These are phyloP conservation scores for Aspergillus eucalypticola DNA, from an alignment of 2,329 filamentous ascomycete genomes.

Conservation along the genomic window DNA sequence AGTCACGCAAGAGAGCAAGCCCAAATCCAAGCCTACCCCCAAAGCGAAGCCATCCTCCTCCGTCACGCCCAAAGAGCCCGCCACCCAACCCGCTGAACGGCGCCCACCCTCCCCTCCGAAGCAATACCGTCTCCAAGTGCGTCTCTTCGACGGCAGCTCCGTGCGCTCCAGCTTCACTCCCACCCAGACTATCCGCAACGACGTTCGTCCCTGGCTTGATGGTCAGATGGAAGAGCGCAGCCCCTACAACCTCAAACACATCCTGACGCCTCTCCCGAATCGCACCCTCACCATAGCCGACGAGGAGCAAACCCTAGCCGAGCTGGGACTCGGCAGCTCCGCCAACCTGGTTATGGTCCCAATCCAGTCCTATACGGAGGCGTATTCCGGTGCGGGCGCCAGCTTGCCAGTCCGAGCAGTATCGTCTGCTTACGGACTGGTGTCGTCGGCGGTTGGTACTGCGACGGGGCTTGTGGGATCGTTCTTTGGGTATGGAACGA, in stretches of 20 bases:
- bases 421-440: conserved; percentile 43
- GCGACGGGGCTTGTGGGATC: conserved; percentile 47
- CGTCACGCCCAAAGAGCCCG: conserved; percentile 4
- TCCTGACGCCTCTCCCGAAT: conserved; percentile 76
- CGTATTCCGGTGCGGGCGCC: conserved; percentile 52
- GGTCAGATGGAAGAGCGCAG: conserved; percentile 56
- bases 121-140: conserved; percentile 69
- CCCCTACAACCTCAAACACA: conserved; percentile 81
- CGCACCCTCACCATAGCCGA: conserved; percentile 72
- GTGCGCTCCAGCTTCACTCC: conserved; percentile 72
- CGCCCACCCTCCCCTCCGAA: conserved; percentile 23
- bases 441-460: conserved; percentile 46
- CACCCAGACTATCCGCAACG: conserved; percentile 59
- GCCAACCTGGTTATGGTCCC: conserved; percentile 82
- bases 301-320: conserved; percentile 66
- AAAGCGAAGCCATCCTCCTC: conserved; percentile 5
- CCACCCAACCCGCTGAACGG: conserved; percentile 12
- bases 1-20: neutral
- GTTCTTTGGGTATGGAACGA: conserved; percentile 44
- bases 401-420: conserved; percentile 45
- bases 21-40: neutral
- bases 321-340: conserved; percentile 73
- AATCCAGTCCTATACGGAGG: conserved; percentile 61
- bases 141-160: conserved; percentile 80
- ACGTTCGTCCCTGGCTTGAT: conserved; percentile 79